Evolutionary conservation across 768 basidiomycete genomes (phyloP), one percentile per base, ranked within the genome.

Genomic region (Inosperma sp.): DNA sequence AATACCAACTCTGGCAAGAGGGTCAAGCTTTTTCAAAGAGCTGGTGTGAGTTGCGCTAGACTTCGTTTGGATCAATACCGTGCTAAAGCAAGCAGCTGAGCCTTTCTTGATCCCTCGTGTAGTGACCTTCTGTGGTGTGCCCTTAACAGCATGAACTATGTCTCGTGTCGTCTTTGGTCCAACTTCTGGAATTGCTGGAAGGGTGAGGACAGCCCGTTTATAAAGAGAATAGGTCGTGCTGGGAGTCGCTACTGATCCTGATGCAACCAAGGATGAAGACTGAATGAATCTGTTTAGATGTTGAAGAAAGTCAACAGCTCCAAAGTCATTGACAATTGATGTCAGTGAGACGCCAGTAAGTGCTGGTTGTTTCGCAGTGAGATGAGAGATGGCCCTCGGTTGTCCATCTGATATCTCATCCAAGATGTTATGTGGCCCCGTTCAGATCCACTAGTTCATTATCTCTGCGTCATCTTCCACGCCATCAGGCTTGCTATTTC

Each of bases 371-470:
- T 51, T 51, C 5, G 42, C 23, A 26, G 45, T 19, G 1, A 7
- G 7, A 49, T 37, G 31, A 45, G 44, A 48, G 30, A 7, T 16
- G 8, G 23, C 19, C n/a, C n/a, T n/a, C n/a, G n/a, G 3, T 30
- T 12, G 7, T 17, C 13, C 25, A 10, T 5, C 31, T 31, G 37
- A 6, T 9, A 22, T 36, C 25, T 23, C 12, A 2, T 12, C 3
- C 7, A 9, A 21, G 13, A 19, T 3, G 8, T 7, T 39, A 19
- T 39, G 37, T 37, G 13, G 39, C 19, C n/a, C 3, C 30, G 34
- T n/a, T 46, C 48, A 22, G 37, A 37, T 21, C 47, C 44, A 9
- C 42, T 35, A n/a, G n/a, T 19, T 36, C 56, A 39, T 41, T 44
- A 7, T 51, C 53, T n/a, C n/a, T n/a, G n/a, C n/a, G n/a, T n/a